Evolutionary conservation across 768 basidiomycete species (phyloP).

Genomic region (Udeniomyces megalosporus): DNA sequence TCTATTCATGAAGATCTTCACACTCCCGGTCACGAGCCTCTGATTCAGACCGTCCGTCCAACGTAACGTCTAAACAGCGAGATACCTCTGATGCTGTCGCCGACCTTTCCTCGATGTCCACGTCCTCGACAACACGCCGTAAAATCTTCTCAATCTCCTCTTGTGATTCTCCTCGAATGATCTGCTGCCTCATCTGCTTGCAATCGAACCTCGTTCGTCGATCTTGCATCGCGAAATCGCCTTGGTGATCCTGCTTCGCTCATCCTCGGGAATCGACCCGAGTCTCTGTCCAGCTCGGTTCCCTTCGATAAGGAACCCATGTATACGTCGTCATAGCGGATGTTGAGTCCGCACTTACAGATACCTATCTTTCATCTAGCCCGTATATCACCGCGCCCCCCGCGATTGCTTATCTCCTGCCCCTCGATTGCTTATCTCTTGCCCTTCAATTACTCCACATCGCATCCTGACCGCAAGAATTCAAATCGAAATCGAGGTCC

Average conservation of each 20-base stretch:
- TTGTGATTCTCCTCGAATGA: not conserved
- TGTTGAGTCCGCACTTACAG: not conserved
- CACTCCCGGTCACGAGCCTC: not conserved
- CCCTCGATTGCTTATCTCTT: too few species aligned
- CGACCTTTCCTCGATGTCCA: too few species aligned
- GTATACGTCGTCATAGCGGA: not conserved
- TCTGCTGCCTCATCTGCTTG: not conserved
- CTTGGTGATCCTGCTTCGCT: not conserved
- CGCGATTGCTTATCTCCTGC: not conserved
- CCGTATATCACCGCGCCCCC: not conserved
- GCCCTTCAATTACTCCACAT: too few species aligned
- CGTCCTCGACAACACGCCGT: too few species aligned
- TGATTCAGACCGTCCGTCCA: not conserved
- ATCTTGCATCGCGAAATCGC: not conserved
- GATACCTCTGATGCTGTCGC: too few species aligned
- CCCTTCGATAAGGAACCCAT: not conserved
- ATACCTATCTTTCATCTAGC: not conserved
- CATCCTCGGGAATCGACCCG: not conserved
- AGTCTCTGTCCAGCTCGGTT: not conserved
- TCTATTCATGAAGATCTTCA: not conserved
- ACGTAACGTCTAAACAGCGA: not conserved
- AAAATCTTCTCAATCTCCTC: not conserved
- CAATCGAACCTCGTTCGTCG: not conserved
- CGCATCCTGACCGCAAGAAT: too few species aligned
- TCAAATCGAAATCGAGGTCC: too few species aligned